Base-by-base conservation (phyloP, 192 early-diverging fungal genomes). In the Podila minutissima region DNA sequence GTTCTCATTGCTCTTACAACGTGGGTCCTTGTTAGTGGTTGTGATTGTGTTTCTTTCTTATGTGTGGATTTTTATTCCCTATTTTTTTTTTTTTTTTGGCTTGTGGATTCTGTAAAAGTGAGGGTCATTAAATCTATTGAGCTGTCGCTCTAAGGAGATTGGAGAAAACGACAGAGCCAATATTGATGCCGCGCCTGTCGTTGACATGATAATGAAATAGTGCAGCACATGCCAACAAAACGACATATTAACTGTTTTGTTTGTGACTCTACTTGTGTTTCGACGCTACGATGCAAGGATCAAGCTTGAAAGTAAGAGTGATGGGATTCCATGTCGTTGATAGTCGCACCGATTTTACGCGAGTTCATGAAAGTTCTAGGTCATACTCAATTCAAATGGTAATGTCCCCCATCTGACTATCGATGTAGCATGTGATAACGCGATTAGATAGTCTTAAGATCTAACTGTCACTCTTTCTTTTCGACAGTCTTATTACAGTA, bases 201-300 rank as follows among this genome's bases (percentile, higher is more conserved):
- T 57, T 35, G 65, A 67, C 12, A 6, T 37, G 51, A 53, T 67
- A 32, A 37, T 67, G 65, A 29, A 55, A 22, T 66, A 31, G 19
- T 66, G 35, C 65, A 67, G 5, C 50, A 19, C 48, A 57, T 67
- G 65, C 65, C 65, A 22, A 37, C 65, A 67, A 55, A 66, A 57
- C 50, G 50, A 55, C 31, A 66, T 35, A 66, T 55, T 55, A 55
- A 49, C 64, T 66, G 50, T 55, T 13, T 66, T 66, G 49, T 66
- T 57, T 22, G n/a, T 66, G 26, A 49, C 65, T 33, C 50, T 66
- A 29, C 17, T 55, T 66, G 49, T 66, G 20, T 66, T 66, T 55
- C 65, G 65, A 22, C 51, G 55, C 50, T 55, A 15, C 29, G 26
- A 67, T 22, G 55, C 31, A 31, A 55, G 50, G 65, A 55, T 31